A percentile compares a stretch with the other conserved stretches of the same genome.
These are phyloP conservation scores for Cryptococcus sp. DNA, from an alignment of 1,284 basidiomycete genomes.

Conservation along the genomic window DNA sequence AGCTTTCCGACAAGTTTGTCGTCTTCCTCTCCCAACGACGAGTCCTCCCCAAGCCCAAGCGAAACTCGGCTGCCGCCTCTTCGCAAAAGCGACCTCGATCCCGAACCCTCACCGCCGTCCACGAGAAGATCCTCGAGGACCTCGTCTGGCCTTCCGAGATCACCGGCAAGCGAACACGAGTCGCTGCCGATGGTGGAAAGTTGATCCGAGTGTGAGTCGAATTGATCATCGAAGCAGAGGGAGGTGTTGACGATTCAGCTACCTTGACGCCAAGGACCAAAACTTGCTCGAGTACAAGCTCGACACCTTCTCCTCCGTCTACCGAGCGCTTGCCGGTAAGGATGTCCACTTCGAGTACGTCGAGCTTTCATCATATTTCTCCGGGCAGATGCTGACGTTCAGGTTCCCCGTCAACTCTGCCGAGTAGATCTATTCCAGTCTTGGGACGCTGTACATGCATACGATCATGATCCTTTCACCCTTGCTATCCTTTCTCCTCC, in stretches of 20 bases:
- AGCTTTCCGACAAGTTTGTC: conserved; percentile 93
- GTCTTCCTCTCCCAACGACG: conserved; percentile 98
- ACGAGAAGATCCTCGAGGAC: conserved; percentile 98
- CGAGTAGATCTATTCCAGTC: conserved; percentile 32
- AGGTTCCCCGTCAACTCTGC: conserved; percentile 42
- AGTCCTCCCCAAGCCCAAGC: conserved; percentile 96
- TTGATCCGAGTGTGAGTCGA: conserved; percentile 83
- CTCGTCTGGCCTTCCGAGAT: conserved; percentile 99
- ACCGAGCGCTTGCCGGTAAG: conserved; percentile 47
- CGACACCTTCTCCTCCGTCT: conserved; percentile 49
- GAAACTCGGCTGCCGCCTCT: conserved; percentile 73
- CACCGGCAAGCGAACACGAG: conserved; percentile 93
- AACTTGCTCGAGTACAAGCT: conserved; percentile 98
- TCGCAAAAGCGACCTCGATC: conserved; percentile 90
- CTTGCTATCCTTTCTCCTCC: neutral
- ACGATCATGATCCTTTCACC: conserved; percentile 9
- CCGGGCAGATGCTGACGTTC: conserved; percentile 7
- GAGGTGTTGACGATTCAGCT: conserved; percentile 52
- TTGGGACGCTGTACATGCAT: conserved; percentile 36
- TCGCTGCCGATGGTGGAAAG: conserved; percentile 84
- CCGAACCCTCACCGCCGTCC: conserved; percentile 94
- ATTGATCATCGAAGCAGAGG: conserved; percentile 8
- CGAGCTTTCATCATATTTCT: neutral
- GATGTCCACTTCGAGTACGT: conserved; percentile 47
- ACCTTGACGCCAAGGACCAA: conserved; percentile 96